Evolutionary conservation across 495 filamentous ascomycete species (phyloP).

Genomic region (Patellaria atrata): DNA sequence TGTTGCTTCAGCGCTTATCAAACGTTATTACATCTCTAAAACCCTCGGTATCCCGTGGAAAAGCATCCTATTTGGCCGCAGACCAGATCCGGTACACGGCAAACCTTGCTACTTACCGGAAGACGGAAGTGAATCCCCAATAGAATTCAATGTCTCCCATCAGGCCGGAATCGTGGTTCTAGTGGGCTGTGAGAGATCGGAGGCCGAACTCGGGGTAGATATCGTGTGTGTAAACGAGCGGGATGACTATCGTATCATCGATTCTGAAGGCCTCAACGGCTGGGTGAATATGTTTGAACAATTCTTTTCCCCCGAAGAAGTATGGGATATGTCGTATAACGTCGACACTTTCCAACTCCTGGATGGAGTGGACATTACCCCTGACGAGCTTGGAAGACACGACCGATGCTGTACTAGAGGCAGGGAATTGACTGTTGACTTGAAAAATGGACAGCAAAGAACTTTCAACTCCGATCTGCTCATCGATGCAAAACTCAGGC

Average conservation of each 20-base stretch:
- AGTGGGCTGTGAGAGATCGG: conserved; percentile 33
- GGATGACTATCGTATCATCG: conserved; percentile 36
- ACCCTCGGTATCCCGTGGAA: conserved; percentile 52
- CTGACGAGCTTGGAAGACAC: conserved; percentile 21
- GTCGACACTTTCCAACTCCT: conserved; percentile 22
- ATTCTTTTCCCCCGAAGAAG: conserved; percentile 51
- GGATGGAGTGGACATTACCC: conserved; percentile 22
- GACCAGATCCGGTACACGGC: conserved; percentile 36
- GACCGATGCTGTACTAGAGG: conserved; percentile 22
- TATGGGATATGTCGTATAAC: conserved; percentile 42
- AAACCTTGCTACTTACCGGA: conserved; percentile 45
- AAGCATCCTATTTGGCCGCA: conserved; percentile 43
- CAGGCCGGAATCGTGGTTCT: conserved; percentile 66
- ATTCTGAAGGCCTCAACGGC: conserved; percentile 39
- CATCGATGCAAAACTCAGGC: conserved; percentile 47
- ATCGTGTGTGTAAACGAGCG: conserved; percentile 65
- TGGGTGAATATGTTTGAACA: conserved; percentile 71
- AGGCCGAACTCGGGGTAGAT: conserved; percentile 25
- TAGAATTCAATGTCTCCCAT: conserved; percentile 83
- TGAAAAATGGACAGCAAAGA: conserved; percentile 19
- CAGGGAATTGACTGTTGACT: conserved; percentile 18
- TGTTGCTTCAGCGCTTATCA: conserved; percentile 63
- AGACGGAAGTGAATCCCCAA: conserved; percentile 15
- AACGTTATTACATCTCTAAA: conserved; percentile 56
- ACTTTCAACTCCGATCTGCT: conserved; percentile 25